Percentiles rank a stretch among this genome's conserved stretches.
Conservation (phyloP, 2,329 filamentous ascomycete species). For the Ophiocordyceps sinensis region DNA sequence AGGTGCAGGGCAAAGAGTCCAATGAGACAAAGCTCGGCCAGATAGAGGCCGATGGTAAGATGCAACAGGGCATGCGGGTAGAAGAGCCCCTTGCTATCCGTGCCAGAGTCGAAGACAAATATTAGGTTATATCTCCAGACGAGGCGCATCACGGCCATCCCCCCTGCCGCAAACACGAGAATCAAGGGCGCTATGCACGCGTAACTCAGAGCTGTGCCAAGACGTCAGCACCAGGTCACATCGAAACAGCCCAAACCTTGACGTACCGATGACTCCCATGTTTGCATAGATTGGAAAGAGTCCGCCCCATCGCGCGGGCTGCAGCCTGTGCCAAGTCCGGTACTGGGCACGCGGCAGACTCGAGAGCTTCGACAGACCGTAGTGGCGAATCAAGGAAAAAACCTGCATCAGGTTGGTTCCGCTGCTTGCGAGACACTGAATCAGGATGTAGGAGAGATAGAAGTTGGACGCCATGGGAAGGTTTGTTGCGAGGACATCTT, state of each 20-base stretch:
- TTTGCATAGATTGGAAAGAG: conserved; percentile 71
- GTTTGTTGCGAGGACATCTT: conserved; percentile 53
- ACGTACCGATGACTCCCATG: conserved; percentile 62
- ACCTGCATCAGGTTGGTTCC: conserved; percentile 59
- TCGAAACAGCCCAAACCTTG: background rate
- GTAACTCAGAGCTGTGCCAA: conserved; percentile 57
- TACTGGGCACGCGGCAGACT: conserved; percentile 74
- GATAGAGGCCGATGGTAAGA: conserved; percentile 69
- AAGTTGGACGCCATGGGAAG: conserved; percentile 83
- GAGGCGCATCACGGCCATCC: conserved; percentile 68
- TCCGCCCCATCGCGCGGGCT: conserved; percentile 70
- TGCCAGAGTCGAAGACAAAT: conserved; percentile 66
- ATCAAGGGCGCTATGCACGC: conserved; percentile 77
- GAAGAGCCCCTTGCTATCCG: conserved; percentile 78
- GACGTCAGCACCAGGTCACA: background rate
- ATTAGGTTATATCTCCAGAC: conserved; percentile 85
- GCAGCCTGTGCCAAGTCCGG: conserved; percentile 58
- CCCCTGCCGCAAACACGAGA: conserved; percentile 65
- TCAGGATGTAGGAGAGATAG: conserved; percentile 84
- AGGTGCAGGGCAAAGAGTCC: conserved; percentile 64
- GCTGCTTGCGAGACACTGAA: conserved; percentile 75
- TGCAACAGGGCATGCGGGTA: conserved; percentile 84
- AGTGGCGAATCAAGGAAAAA: conserved; percentile 42
- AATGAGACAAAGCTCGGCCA: conserved; percentile 69
- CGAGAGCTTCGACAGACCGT: conserved; percentile 54